Conservation (phyloP, 1,139 yeast genomes). For the Lodderomyces beijingensis region DNA sequence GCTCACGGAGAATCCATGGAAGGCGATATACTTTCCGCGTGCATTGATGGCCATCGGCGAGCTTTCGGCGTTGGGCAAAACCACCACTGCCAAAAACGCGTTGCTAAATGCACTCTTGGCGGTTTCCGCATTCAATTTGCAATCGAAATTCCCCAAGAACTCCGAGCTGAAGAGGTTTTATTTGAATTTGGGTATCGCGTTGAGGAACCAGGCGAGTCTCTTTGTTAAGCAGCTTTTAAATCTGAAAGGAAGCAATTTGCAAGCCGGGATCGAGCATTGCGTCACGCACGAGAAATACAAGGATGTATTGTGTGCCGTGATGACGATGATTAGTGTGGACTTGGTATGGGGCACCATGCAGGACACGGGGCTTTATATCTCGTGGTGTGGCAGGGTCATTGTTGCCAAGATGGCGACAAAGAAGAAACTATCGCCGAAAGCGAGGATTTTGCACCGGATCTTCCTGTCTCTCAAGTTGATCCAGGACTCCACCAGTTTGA, state of each 20-base stretch:
- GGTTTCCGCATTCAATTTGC: constrained; percentile 76
- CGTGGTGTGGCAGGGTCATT: constrained; percentile 74
- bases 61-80: constrained; percentile 65
- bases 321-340: constrained; percentile 86
- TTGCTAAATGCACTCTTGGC: constrained; percentile 76
- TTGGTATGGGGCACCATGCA: constrained; percentile 91
- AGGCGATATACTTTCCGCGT: constrained; percentile 74
- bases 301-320: constrained; percentile 77
- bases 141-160: constrained; percentile 60
- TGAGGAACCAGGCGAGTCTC: constrained; percentile 69
- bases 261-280: constrained; percentile 45
- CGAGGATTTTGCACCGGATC: constrained; percentile 71
- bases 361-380: constrained; percentile 71
- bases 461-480: constrained; percentile 70
- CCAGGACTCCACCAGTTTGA: constrained; percentile 68
- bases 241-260: constrained; percentile 23
- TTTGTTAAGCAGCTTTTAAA: constrained; percentile 52
- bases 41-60: constrained; percentile 83
- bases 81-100: constrained; percentile 75
- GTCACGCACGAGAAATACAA: constrained; percentile 68
- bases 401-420: constrained; percentile 63
- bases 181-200: constrained; percentile 64
- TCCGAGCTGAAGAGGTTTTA: constrained; percentile 66
- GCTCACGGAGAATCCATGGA: constrained; percentile 83
- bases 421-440: constrained; percentile 69